Percentiles rank a stretch among this genome's conserved stretches.
These are phyloP conservation scores for Dryadomyces quercus-mongolicae DNA, from an alignment of 2,329 filamentous ascomycete species.

Conservation along the genomic window DNA sequence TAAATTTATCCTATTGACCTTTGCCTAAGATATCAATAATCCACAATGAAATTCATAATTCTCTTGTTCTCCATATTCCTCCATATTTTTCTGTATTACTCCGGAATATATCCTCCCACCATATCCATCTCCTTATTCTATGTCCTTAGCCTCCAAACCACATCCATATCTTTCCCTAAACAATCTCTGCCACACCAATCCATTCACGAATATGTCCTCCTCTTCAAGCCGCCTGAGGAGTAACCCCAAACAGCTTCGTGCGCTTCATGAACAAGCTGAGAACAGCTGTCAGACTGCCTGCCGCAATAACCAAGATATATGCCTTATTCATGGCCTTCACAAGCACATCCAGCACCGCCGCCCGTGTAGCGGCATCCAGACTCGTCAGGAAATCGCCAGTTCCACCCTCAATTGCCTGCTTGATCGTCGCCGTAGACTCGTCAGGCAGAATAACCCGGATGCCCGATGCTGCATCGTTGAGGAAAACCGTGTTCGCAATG, in stretches of 20 bases:
- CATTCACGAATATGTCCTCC: neutral
- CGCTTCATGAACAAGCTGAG: neutral
- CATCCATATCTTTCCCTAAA: too few relatives aligned
- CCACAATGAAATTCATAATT: too few relatives aligned
- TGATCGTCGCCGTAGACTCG: neutral
- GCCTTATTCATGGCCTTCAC: neutral
- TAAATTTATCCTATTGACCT: too few relatives aligned
- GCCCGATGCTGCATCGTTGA: slow-evolving; percentile 13
- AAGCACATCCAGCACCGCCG: neutral
- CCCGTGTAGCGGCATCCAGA: neutral
- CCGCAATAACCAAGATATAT: neutral
- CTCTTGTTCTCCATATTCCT: too few relatives aligned
- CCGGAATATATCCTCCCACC: too few relatives aligned
- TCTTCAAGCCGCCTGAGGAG: neutral
- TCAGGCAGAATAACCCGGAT: neutral
- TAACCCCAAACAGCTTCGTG: neutral
- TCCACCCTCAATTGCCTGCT: neutral
- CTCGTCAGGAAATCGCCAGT: neutral
- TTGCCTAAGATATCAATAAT: too few relatives aligned
- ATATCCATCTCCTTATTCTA: too few relatives aligned
- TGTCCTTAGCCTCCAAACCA: too few relatives aligned
- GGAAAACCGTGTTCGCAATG: slow-evolving; percentile 23
- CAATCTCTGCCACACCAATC: too few relatives aligned
- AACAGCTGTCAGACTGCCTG: neutral
- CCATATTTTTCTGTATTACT: too few relatives aligned